Base-by-base conservation (phyloP, 2,329 filamentous ascomycete genomes). In the Ascochyta koolunga region DNA sequence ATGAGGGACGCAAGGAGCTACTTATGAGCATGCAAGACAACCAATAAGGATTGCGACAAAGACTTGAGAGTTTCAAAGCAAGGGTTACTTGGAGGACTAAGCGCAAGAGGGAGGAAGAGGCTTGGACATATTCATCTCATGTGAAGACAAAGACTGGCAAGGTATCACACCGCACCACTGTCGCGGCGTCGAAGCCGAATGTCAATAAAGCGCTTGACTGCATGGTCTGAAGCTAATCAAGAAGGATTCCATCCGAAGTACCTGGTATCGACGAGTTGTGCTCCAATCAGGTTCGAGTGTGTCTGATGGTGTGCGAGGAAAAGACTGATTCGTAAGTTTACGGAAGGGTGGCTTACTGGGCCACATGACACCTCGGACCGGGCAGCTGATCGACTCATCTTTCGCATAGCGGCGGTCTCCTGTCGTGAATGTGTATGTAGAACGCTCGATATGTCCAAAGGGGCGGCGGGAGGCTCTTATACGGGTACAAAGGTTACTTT, bases 151-250 rank as follows among this genome's bases (percentile, higher is more conserved):
- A 61, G 55, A 52, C 57, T 57, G 54, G 64, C 58, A 60, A 62
- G 59, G 62, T 60, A 64, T 56, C 54, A 64, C 51, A 58, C 46
- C 59, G 48, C 48, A 65, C 65, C 61, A 60, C 60, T 62, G 42
- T 65, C 58, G 64, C 64, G 66, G 64, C 62, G 60, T 65, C 47
- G 58, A 67, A 59, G 62, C 62, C 59, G 62, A 68, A 59, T 58
- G 56, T 64, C 65, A 72, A 69, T 69, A 65, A 62, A 63, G 62
- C 63, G 50, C 61, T 68, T 58, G 65, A 67, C 62, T 65, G 67
- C 69, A 74, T 73, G 69, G 69, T 60, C 58, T 66, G 51, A 56
- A 69, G 67, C 71, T 72, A 72, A 71, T 59, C 67, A 69, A 70
- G 68, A 69, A 63, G 62, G 66, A 62, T 62, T 46, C 66, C 64